Evolutionary conservation across 139 green algal species (phyloP), one percentile per base, ranked within the genome.

Genomic region (Chlorella vulgaris): DNA sequence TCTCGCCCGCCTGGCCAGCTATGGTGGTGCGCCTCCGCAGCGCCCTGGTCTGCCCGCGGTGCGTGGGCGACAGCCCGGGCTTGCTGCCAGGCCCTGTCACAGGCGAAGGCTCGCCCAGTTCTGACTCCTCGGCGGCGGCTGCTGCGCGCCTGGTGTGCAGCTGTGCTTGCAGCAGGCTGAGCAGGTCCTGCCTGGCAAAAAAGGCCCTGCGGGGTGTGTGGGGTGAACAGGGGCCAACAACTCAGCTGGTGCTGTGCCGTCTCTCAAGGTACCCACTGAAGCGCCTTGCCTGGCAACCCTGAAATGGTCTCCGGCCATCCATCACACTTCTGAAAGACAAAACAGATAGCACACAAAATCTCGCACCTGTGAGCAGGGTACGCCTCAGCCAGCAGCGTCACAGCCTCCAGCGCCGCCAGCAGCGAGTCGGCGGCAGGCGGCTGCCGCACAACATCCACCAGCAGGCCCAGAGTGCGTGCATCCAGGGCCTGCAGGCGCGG

Each of bases 401-500:
- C 35, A 8, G 65, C 42, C 4, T 62, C 24, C 35, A 85, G 70
- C 7, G 43, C 80, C 2, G 80, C 70, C 69, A 75, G 80, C 69
- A 74, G 31, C 19, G 66, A 43, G 1, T 76, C 47, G 2, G 50
- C 24, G 35, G 22, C 33, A 19, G 66, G 65, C 18, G 77, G 77
- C 51, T 67, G 77, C 36, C 50, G 35, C 50, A 76, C 47, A 29
- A 77, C 29, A 35, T 29, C 62, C 74, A 86, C 53, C 53, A 86
- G 43, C n/a, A 65, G 36, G 4, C 35, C 43, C 35, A 86, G 42
- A 18, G 70, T 15, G 2, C 38, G 5, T 4, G 4, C 2, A 13
- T 51, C 51, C 55, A 86, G 76, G 19, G 82, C 55, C 24, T 39
- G 33, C 76, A 87, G 62, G 26, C 83, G 69, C 15, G 69, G 69